Base-by-base conservation (phyloP, 495 filamentous ascomycete species). In the Lentithecium fluviatile region DNA sequence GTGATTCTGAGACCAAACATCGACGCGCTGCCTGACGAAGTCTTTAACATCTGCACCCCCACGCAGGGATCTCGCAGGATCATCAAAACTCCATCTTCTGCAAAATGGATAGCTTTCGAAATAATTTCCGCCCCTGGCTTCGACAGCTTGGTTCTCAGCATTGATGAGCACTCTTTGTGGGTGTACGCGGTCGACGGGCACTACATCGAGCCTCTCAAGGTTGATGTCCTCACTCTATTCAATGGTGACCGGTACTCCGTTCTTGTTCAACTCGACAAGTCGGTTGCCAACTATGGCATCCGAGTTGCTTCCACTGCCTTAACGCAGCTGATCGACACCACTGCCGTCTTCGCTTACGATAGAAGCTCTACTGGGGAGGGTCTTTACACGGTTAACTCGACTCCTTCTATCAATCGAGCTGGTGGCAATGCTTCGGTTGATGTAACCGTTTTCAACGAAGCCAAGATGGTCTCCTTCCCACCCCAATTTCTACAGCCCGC, bases 71-170 rank as follows among this genome's bases (percentile, higher is more conserved):
- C 72, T 1, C 66, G 79, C 34, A 38, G 69, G 11, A 76, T 79
- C 7, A 64, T 78, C n/a, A 51, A 70, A 10, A 49, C 50, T 0
- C 25, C 69, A 8, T 1, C 4, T 23, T 58, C 64, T 24, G 24
- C 7, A 2, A 62, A 62, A 23, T 84, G 79, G 78, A 67, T 72
- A 4, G 79, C 78, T 45, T 66, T 83, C 15, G 79, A 81, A 24
- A 70, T 82, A 40, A 76, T 84, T 58, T 72, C 71, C 45, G 67
- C 76, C 4, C 70, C 75, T 1, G 66, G 69, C 23, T 51, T 78
- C 12, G 72, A 77, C 24, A 71, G 68, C 2, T 60, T 73, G 2
- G 57, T 61, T 0, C 71, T 82, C 38, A 79, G 78, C n/a, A 76
- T 79, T 42, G 77, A 79, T 52, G 71, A 74, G 21, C 72, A 74